Evolutionary conservation across 768 basidiomycete species (phyloP).

Genomic region (Coprinopsis sp.): DNA sequence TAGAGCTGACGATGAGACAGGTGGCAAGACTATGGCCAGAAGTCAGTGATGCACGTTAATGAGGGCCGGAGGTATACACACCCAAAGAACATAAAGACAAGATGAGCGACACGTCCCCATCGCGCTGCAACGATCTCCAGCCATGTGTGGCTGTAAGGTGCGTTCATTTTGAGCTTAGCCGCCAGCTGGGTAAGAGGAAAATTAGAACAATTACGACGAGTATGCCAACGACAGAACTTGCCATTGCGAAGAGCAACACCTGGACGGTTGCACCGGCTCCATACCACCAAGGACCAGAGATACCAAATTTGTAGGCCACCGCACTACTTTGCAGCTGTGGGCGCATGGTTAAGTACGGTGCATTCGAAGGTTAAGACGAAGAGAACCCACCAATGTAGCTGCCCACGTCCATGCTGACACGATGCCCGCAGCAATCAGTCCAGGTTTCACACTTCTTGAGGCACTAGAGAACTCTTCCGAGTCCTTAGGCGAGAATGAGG

Average conservation of each 20-base stretch:
- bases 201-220: background rate
- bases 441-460: constrained; percentile 82
- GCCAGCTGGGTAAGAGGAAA: constrained; percentile 56
- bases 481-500: constrained; percentile 69
- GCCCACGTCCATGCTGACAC: constrained; percentile 94
- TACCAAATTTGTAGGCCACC: constrained; percentile 81
- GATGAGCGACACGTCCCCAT: constrained; percentile 79
- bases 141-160: constrained; percentile 85
- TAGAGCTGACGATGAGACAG: constrained; percentile 88
- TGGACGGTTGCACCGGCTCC: constrained; percentile 87
- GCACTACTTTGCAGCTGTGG: constrained; percentile 69
- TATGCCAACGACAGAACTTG: constrained; percentile 18
- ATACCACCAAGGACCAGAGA: constrained; percentile 89
- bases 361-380: background rate
- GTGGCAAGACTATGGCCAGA: constrained; percentile 61
- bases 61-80: constrained; percentile 18
- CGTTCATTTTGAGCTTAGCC: constrained; percentile 88
- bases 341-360: background rate
- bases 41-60: background rate
- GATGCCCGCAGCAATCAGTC: constrained; percentile 88
- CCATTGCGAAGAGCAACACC: constrained; percentile 86
- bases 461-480: constrained; percentile 85
- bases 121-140: constrained; percentile 78
- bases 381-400: constrained; percentile 54
- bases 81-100: constrained; percentile 89